phyloP scores from a whole-genome alignment of 2,329 filamentous ascomycete species.

The Bipolaris sorokiniana region DNA sequence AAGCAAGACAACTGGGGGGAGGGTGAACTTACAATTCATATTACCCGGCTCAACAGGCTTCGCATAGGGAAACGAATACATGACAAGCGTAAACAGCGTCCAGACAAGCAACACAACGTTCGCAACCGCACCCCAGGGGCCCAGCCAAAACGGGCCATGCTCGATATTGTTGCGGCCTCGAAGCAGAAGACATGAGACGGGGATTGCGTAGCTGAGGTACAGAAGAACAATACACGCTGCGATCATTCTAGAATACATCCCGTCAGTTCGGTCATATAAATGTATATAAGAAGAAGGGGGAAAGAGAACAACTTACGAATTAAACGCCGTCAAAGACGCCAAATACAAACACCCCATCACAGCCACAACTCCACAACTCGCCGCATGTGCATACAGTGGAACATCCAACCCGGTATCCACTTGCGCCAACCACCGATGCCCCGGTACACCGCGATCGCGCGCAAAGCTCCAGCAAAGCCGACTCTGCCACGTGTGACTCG shows the following conservation, averaged over 20 bases:
- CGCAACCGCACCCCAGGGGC: constrained; percentile 50
- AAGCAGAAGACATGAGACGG: constrained; percentile 55
- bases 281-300: too few species aligned
- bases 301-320: constrained; percentile 38
- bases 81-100: constrained; percentile 58
- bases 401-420: constrained; percentile 53
- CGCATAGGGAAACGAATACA: constrained; percentile 51
- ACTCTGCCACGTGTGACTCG: constrained; percentile 59
- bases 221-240: constrained; percentile 52
- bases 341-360: constrained; percentile 56
- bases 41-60: constrained; percentile 39
- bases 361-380: constrained; percentile 54
- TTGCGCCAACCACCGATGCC: constrained; percentile 49
- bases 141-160: constrained; percentile 57
- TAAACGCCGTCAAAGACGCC: constrained; percentile 51
- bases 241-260: constrained; percentile 42
- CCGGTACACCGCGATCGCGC: constrained; percentile 57
- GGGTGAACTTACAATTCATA: constrained; percentile 36
- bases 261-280: neutral
- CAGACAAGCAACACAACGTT: constrained; percentile 56
- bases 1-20: neutral
- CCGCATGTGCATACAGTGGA: constrained; percentile 53
- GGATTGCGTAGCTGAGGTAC: constrained; percentile 50
- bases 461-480: constrained; percentile 61
- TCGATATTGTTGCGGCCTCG: constrained; percentile 54